Conservation (phyloP, 73 alveolate species). For the Tetrahymena malaccensis region DNA sequence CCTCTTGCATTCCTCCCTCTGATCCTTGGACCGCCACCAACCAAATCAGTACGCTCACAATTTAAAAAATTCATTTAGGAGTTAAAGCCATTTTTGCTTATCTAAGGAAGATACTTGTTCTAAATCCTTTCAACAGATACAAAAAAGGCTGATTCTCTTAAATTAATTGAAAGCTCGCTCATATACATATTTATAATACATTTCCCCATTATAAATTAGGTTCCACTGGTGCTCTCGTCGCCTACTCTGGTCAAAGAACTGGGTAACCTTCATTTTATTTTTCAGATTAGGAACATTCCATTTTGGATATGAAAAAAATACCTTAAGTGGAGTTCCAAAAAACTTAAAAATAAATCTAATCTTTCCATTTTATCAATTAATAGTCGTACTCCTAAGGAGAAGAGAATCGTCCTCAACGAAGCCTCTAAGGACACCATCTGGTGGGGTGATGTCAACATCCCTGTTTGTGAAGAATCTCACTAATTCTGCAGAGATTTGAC, state of each 20-base stretch:
- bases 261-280: slow-evolving; percentile 14
- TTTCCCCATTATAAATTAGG: not conserved
- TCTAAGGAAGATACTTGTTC: not conserved
- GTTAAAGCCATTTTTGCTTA: not conserved
- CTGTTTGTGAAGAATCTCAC: slow-evolving; percentile 59
- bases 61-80: not conserved
- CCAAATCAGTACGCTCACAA: not conserved
- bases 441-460: slow-evolving; percentile 85
- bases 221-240: slow-evolving; percentile 51
- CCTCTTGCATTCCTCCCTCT: not conserved
- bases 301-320: slow-evolving; percentile 45
- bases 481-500: slow-evolving; percentile 60
- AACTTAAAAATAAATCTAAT: slow-evolving; percentile 1
- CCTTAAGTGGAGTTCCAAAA: not conserved
- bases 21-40: not conserved
- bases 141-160: not conserved
- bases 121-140: not conserved
- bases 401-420: slow-evolving; percentile 68
- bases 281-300: not conserved
- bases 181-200: not conserved
- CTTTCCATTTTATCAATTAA: slow-evolving; percentile 18
- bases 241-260: slow-evolving; percentile 49
- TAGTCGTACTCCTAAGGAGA: slow-evolving; percentile 76
- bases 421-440: slow-evolving; percentile 59
- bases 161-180: not conserved